These are phyloP conservation scores for Umbelopsis sp. DNA, from an alignment of 192 early-diverging fungal genomes.

Conservation along the genomic window DNA sequence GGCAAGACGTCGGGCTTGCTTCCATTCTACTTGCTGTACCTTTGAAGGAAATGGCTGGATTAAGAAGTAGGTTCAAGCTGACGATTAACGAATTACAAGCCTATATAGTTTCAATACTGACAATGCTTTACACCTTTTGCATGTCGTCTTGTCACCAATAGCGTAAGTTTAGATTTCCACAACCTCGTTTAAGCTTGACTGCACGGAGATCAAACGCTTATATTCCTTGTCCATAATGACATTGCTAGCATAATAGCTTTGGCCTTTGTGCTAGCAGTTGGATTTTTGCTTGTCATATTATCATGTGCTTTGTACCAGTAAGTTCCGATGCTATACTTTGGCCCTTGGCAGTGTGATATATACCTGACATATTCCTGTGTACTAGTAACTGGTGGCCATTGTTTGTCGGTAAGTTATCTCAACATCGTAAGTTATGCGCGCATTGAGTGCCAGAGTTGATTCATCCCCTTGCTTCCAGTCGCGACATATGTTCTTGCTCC, in stretches of 20 bases:
- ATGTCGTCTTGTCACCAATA: neutral
- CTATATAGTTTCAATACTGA: neutral
- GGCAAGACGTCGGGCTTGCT: no score
- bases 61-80: constrained; percentile 1
- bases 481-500: constrained; percentile 92
- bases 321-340: neutral
- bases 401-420: constrained; percentile 64
- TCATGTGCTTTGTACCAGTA: constrained; percentile 93
- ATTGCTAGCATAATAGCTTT: constrained; percentile 74
- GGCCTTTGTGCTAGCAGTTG: constrained; percentile 89
- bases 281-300: constrained; percentile 92
- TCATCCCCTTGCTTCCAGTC: constrained; percentile 44
- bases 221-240: neutral
- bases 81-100: neutral
- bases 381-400: constrained; percentile 95
- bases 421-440: neutral
- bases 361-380: neutral
- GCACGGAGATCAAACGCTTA: neutral
- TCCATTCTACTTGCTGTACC: neutral
- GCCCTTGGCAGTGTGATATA: neutral
- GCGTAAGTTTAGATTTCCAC: neutral
- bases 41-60: constrained; percentile 13
- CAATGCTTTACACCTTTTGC: neutral
- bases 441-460: neutral
- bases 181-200: no score